phyloP scores from a whole-genome alignment of 2,329 filamentous ascomycete species.

The Nannizziopsis barbatae region DNA sequence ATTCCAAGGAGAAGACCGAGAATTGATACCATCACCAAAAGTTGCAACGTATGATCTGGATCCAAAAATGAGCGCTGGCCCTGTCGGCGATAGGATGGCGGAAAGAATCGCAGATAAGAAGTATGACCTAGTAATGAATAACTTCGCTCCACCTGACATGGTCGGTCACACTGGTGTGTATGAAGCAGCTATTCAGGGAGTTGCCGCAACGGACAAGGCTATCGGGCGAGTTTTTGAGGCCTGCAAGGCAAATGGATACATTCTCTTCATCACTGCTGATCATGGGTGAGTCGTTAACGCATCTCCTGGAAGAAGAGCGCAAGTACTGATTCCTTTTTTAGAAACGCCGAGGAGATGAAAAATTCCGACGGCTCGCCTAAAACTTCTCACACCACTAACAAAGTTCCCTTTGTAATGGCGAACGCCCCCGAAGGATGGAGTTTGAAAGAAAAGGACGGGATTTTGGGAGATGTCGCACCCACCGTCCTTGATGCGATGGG shows the following conservation, averaged over 20 bases:
- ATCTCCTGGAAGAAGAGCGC: neutral
- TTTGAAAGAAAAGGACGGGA: constrained; percentile 70
- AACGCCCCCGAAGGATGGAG: constrained; percentile 86
- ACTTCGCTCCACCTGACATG: constrained; percentile 99
- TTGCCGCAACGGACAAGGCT: constrained; percentile 78
- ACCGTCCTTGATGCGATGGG: constrained; percentile 87
- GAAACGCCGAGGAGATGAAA: constrained; percentile 98
- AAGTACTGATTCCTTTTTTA: constrained; percentile 18
- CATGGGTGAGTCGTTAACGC: constrained; percentile 56
- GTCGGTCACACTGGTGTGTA: constrained; percentile 98
- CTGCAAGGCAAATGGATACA: constrained; percentile 86
- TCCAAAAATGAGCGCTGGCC: constrained; percentile 89
- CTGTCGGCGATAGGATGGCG: constrained; percentile 76
- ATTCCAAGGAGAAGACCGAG: constrained; percentile 81
- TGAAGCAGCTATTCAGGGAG: constrained; percentile 78
- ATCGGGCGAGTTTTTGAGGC: constrained; percentile 87
- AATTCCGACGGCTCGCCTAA: constrained; percentile 91
- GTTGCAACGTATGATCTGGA: constrained; percentile 92
- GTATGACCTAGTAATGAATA: constrained; percentile 99
- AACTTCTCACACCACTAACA: constrained; percentile 96
- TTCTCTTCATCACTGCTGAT: constrained; percentile 90
- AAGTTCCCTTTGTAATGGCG: constrained; percentile 95
- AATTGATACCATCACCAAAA: constrained; percentile 89
- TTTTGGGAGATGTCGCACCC: constrained; percentile 96
- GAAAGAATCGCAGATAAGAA: constrained; percentile 76